These are phyloP conservation scores for Nitzschia sp. DNA, from an alignment of 108 stramenopile genomes.

Conservation along the genomic window DNA sequence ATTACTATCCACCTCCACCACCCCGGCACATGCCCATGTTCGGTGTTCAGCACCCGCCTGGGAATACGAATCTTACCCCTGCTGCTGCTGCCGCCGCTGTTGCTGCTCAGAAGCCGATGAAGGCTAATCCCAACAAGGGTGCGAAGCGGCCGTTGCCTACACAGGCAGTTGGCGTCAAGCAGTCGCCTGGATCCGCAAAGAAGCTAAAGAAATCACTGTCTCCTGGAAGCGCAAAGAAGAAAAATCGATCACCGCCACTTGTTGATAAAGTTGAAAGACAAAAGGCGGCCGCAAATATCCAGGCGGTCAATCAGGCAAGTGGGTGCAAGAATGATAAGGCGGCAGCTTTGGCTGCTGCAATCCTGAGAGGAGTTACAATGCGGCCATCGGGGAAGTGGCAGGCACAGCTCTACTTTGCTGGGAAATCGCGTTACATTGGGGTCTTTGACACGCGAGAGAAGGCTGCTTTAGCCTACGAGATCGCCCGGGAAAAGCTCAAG, in stretches of 20 bases:
- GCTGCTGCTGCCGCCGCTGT: too few relatives aligned
- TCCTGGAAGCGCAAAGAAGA: conserved; percentile 37
- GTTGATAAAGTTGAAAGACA: conserved; percentile 49
- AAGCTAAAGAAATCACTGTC: conserved; percentile 47
- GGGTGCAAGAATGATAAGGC: conserved; percentile 73
- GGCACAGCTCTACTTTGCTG: conserved; percentile 85
- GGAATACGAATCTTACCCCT: conserved; percentile 16
- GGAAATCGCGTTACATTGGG: conserved; percentile 84
- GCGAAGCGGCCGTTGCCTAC: conserved; percentile 21
- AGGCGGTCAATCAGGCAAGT: conserved; percentile 59
- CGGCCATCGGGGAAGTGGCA: conserved; percentile 90
- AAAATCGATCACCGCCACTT: conserved; percentile 44
- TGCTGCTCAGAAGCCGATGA: conserved; percentile 19
- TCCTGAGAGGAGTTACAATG: conserved; percentile 81
- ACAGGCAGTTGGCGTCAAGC: background rate
- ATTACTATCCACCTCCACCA: conserved; percentile 44
- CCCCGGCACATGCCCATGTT: conserved; percentile 51
- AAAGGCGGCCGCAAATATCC: conserved; percentile 57
- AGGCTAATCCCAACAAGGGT: conserved; percentile 3
- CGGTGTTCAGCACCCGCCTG: conserved; percentile 39
- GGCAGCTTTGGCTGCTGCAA: conserved; percentile 70
- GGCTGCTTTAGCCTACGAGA: conserved; percentile 78
- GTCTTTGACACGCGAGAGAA: conserved; percentile 80
- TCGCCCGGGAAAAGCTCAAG: conserved; percentile 75
- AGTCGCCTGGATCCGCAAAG: conserved; percentile 13